phyloP scores from a whole-genome alignment of 1,139 yeast species.

The Diutina siamensis region DNA sequence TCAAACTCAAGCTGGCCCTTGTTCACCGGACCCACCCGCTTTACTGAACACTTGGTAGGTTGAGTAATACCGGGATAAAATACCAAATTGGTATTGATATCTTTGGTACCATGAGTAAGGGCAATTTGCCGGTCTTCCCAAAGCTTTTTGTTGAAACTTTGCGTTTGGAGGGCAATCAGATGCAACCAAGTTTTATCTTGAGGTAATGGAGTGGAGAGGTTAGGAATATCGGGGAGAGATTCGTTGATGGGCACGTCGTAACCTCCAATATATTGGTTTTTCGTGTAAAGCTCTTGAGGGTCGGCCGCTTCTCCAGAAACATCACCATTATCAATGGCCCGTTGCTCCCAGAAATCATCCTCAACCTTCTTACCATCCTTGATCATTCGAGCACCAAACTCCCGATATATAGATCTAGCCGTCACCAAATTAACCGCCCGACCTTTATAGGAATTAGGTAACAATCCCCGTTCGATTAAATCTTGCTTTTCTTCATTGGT shows the following conservation, averaged over 20 bases:
- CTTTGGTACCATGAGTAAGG: constrained; percentile 52
- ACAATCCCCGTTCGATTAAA: constrained; percentile 66
- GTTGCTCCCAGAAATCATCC: constrained; percentile 85
- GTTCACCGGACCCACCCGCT: neutral
- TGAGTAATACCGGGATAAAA: constrained; percentile 73
- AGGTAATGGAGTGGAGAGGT: neutral
- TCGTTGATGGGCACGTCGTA: neutral
- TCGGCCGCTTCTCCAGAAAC: constrained; percentile 76
- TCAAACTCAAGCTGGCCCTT: neutral
- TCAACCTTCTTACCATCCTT: constrained; percentile 68
- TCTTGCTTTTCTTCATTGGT: constrained; percentile 74
- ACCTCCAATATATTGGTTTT: constrained; percentile 3
- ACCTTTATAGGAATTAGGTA: constrained; percentile 87
- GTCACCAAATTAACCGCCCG: constrained; percentile 73
- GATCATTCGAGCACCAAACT: constrained; percentile 81
- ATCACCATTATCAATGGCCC: constrained; percentile 59
- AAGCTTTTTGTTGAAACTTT: constrained; percentile 54
- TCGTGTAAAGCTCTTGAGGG: constrained; percentile 22
- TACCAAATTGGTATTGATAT: constrained; percentile 69
- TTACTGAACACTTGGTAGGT: constrained; percentile 29
- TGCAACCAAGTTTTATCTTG: constrained; percentile 78
- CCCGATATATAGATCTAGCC: constrained; percentile 81
- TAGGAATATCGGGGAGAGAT: neutral
- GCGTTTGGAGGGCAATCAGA: constrained; percentile 70
- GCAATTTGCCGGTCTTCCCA: constrained; percentile 47